Base-by-base conservation (phyloP, 2,329 filamentous ascomycete species). In the Exophiala dermatitidis region DNA sequence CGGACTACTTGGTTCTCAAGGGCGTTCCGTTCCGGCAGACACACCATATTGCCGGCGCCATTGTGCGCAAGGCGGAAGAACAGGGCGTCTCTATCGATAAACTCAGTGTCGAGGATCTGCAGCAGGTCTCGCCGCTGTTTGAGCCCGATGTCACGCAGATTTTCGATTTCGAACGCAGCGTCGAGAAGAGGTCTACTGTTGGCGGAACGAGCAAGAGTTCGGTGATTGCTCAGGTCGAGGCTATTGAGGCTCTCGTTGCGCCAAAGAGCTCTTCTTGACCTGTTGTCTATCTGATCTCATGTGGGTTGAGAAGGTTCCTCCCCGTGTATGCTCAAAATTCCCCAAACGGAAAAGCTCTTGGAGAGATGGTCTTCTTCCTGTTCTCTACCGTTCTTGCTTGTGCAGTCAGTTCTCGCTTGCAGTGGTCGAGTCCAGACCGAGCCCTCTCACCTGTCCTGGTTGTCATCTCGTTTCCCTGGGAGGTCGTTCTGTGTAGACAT, bases 81-180 rank as follows among this genome's bases (percentile, higher is more conserved):
- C 75, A 78, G 54, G 76, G 74, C 31, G 78, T 79, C 3, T 79
- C 83, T 5, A 90, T 90, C 81, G 82, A 88, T 64, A 74, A 86
- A 65, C 74, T 90, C 40, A 79, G 75, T 0, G 72, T 83, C 42
- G 77, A 83, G 67, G 80, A 90, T 64, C 71, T 90, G 48, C 76
- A 85, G 72, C 75, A 69, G 3, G 79, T 94, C 2, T 86, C 91
- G 60, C 64, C 29, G 1, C 77, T 86, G 47, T 87, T 94, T 59
- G 83, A 80, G 31, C 77, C 83, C 54, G 88, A 93, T 66, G 80
- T 94, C 38, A 70, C 79, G 44, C 28, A 32, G 30, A 80, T 81
- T 29, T 86, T 95, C 66, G 80, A 94, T 71, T 95, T 93, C 65
- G 84, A 94, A 71, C 80, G 80, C 59, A 88, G 84, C 56, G 88